These are phyloP conservation scores for Amanita brunnescens DNA, from an alignment of 768 basidiomycete genomes.

Conservation along the genomic window DNA sequence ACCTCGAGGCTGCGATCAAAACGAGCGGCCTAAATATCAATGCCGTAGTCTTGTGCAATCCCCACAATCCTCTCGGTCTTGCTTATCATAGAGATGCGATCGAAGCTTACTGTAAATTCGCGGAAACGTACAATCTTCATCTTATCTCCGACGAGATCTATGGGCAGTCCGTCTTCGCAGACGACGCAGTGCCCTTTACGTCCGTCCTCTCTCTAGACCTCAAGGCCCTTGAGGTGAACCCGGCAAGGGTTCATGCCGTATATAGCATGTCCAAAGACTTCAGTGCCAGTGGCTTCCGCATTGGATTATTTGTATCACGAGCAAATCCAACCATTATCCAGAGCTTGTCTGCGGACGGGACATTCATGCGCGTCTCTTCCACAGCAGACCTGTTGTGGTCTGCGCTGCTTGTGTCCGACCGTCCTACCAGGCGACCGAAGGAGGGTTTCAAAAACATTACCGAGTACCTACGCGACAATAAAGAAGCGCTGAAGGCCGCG, in stretches of 20 bases:
- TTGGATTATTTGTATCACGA: conserved; percentile 15
- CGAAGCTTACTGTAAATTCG: conserved; percentile 12
- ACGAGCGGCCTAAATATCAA: conserved; percentile 14
- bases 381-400: conserved; percentile 17
- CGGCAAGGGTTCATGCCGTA: conserved; percentile 18
- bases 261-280: conserved; percentile 25
- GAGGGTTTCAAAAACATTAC: too few species aligned
- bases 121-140: conserved; percentile 18
- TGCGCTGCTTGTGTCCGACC: conserved; percentile 16
- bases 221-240: conserved; percentile 12
- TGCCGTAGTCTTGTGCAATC: conserved; percentile 21
- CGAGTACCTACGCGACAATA: conserved; percentile 14
- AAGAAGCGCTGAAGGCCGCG: conserved; percentile 9
- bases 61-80: conserved; percentile 22
- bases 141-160: conserved; percentile 23
- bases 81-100: conserved; percentile 15
- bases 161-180: conserved; percentile 17
- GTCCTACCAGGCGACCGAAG: too few species aligned
- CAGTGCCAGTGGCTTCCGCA: conserved; percentile 19
- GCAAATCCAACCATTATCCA: conserved; percentile 10
- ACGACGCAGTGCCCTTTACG: conserved; percentile 14
- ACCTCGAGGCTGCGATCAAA: conserved; percentile 14
- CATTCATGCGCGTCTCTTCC: conserved; percentile 15
- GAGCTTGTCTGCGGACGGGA: conserved; percentile 11
- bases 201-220: conserved; percentile 17